Evolutionary conservation across 2,329 filamentous ascomycete species (phyloP), one percentile per base, ranked within the genome.

Genomic region (Talaromyces sp.): DNA sequence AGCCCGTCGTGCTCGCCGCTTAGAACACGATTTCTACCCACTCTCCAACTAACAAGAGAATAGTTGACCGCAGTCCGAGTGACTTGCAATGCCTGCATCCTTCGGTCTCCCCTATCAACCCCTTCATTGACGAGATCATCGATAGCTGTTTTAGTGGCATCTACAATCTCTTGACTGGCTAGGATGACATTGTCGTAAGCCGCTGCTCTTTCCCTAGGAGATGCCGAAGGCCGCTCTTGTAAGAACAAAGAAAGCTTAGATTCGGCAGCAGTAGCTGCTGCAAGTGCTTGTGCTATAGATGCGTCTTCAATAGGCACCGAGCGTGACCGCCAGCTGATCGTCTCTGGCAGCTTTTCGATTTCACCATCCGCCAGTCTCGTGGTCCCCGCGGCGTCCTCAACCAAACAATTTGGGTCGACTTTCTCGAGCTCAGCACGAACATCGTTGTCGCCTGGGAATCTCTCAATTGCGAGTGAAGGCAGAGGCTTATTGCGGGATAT

Each of bases 11-110:
- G 81, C 6, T 83, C 78, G n/a, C 93, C 92, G 53, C 91, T 89
- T 61, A 99, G 78, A 0, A 96, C 88, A 56, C 94, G 83, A 73
- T 99, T 97, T 50, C 94, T 87, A 25, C 93, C 93, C 63, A 97
- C 89, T 71, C 94, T 84, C 92, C 92, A 97, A 69, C 90, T 92
- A 58, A 99, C 88, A 73, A 97, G 85, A 64, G 90, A 89, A 72
- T 96, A 97, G 73, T 94, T 96, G 58, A 97, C 90, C 1, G 93
- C 91, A 0, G 95, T 95, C 61, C 89, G 88, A 3, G 92, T 96
- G 59, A 99, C 88, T 64, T 96, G 92, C 46, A 99, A 78, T 65
- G 91, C 87, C 75, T 99, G 94, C 86, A 99, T 91, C 58, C 91
- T 85, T 36, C 84, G 77, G 68, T 99, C 93, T 58, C 90, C 86